phyloP scores from a whole-genome alignment of 2,329 filamentous ascomycete genomes.

The Pseudodiploospora longispora region DNA sequence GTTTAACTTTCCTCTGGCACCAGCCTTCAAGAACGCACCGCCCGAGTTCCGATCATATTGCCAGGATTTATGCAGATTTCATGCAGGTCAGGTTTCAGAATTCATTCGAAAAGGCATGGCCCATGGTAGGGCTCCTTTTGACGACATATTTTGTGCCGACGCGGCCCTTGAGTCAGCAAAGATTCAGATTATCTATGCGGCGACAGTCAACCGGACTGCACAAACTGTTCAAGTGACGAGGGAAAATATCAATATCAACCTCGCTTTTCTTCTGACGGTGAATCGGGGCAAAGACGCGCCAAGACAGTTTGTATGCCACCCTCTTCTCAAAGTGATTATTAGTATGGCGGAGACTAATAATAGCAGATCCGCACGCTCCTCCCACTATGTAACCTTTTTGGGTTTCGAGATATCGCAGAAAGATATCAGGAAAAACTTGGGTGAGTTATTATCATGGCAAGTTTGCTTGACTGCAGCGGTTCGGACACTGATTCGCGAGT shows the following conservation, averaged over 20 bases:
- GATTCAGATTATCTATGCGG: constrained; percentile 18
- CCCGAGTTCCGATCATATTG: constrained; percentile 12
- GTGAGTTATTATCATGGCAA: neutral
- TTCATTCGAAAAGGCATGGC: constrained; percentile 12
- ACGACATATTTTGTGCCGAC: constrained; percentile 15
- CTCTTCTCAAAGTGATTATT: neutral
- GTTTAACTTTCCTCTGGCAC: constrained; percentile 17
- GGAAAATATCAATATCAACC: constrained; percentile 14
- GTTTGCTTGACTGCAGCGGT: neutral
- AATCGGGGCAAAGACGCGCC: constrained; percentile 11
- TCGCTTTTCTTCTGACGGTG: constrained; percentile 12
- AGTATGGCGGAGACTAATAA: neutral
- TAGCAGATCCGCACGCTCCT: constrained; percentile 10
- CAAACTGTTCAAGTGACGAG: constrained; percentile 11
- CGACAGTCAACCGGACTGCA: constrained; percentile 13
- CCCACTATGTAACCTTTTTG: constrained; percentile 14
- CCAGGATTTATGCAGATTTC: constrained; percentile 14
- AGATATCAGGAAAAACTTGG: constrained; percentile 9
- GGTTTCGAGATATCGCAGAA: constrained; percentile 14
- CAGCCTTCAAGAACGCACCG: constrained; percentile 14
- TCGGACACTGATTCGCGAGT: neutral
- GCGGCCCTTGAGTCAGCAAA: constrained; percentile 18
- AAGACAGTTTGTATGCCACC: constrained; percentile 9
- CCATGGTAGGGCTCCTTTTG: constrained; percentile 11
- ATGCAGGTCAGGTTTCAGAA: constrained; percentile 15